Evolutionary conservation across 208 protist species (phyloP).

Genomic region (Trypanosoma mega): DNA sequence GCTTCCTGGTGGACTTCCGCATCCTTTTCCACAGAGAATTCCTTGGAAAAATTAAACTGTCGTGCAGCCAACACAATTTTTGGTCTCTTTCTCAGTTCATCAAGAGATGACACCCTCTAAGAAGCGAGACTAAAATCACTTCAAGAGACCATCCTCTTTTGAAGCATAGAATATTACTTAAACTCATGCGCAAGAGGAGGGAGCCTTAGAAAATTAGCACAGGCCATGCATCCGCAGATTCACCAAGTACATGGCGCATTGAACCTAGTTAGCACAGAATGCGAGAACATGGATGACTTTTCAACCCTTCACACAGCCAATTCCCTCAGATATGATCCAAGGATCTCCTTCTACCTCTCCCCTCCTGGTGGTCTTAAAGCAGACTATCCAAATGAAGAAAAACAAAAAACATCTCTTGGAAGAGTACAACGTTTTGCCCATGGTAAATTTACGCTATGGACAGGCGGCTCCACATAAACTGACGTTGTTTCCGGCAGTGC

Average conservation of each 20-base stretch:
- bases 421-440: too few relatives aligned
- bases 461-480: too few relatives aligned
- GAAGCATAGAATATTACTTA: neutral
- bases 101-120: neutral
- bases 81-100: neutral
- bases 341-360: too few relatives aligned
- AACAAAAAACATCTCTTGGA: too few relatives aligned
- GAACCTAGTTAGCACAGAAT: too few relatives aligned
- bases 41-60: neutral
- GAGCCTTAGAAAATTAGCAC: neutral
- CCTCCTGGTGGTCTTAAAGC: too few relatives aligned
- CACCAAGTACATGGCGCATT: neutral
- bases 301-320: too few relatives aligned
- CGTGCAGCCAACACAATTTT: conserved; percentile 3
- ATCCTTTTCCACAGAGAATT: neutral
- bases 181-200: neutral
- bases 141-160: neutral
- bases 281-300: too few relatives aligned
- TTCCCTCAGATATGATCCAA: too few relatives aligned
- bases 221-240: neutral
- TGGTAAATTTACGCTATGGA: too few relatives aligned
- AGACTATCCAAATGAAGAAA: too few relatives aligned
- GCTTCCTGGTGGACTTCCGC: conserved; percentile 4
- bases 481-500: too few relatives aligned
- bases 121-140: neutral